Evolutionary conservation across 768 basidiomycete species (phyloP).

Genomic region (Tulasnella sp.): DNA sequence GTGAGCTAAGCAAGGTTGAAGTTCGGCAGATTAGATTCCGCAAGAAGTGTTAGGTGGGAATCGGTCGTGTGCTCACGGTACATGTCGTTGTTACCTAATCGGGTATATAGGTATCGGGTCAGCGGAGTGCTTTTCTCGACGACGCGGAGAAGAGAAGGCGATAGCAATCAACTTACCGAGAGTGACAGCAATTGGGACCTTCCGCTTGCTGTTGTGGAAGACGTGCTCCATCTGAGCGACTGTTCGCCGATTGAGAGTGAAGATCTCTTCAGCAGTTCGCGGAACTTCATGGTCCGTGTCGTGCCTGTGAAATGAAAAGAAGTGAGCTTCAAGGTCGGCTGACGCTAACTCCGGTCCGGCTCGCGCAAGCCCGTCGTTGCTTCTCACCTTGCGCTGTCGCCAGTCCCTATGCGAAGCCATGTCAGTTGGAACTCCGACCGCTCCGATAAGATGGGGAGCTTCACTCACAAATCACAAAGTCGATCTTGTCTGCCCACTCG

Average conservation of each 20-base stretch:
- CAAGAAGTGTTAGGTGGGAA: slow-evolving; percentile 39
- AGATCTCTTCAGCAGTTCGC: slow-evolving; percentile 79
- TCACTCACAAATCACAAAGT: slow-evolving; percentile 82
- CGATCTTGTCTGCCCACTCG: slow-evolving; percentile 81
- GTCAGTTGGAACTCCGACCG: not conserved
- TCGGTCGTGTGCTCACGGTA: slow-evolving; percentile 60
- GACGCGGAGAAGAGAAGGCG: not conserved
- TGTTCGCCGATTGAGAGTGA: slow-evolving; percentile 66
- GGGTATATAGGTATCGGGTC: slow-evolving; percentile 11
- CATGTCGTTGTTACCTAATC: slow-evolving; percentile 84
- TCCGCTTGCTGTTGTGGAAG: slow-evolving; percentile 59
- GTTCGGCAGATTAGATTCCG: slow-evolving; percentile 17
- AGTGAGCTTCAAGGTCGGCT: not conserved
- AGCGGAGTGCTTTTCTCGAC: slow-evolving; percentile 18
- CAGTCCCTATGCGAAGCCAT: slow-evolving; percentile 43
- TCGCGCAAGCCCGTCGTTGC: not conserved
- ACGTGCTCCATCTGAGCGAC: slow-evolving; percentile 70
- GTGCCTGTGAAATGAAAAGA: slow-evolving; percentile 33
- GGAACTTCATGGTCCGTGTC: slow-evolving; percentile 84
- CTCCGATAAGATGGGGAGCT: not conserved
- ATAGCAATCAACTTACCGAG: slow-evolving; percentile 55
- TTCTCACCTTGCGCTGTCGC: slow-evolving; percentile 48
- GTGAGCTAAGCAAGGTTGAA: slow-evolving; percentile 29
- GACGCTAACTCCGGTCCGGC: not conserved
- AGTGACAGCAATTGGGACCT: slow-evolving; percentile 79